Evolutionary conservation across 371 early-diverging fungal genomes (phyloP), one percentile per base, ranked within the genome.

Genomic region (Mucor plumbeus): DNA sequence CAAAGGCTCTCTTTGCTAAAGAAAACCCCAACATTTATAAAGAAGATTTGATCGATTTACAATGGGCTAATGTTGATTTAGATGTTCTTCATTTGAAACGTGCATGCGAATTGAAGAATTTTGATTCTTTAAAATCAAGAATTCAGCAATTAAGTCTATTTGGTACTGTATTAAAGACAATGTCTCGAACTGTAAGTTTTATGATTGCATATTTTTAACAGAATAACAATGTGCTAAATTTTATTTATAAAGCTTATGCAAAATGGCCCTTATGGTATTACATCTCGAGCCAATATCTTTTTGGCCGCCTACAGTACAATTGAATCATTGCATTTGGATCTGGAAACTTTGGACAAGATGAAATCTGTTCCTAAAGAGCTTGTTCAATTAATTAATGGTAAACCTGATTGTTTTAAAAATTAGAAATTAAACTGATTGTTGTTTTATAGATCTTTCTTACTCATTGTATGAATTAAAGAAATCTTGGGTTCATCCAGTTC

Each of bases 11-110:
- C 5, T 86, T 86, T 70, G 83, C 68, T 56, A 80, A 80, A 59
- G 86, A 86, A 54, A 78, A 78, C 53, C 82, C 86, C 36, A 86
- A 86, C 44, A 86, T 84, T 50, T 86, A 79, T 62, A 83, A 83
- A 40, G 86, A 86, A 66, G 80, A 81, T 48, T 60, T 86, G 43
- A 70, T 86, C 36, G 86, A 86, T 63, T 50, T 78, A n/a, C 85
- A 86, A 73, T 81, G 81, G 82, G 70, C 78, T 7, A 66, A 67
- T 50, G 66, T 76, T 26, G 68, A 72, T 53, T 43, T 85, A 4
- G 68, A 73, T 15, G 48, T 44, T 5, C 54, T 81, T 35, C 21
- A 55, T 41, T 40, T 65, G 40, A 50, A 56, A 40, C 59, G 48
- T 33, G 9, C 39, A 2, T 10, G 31, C 17, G 11, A 43, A 5